phyloP scores from a whole-genome alignment of 306 rosid genomes.

The Amphicarpaea edgeworthii region DNA sequence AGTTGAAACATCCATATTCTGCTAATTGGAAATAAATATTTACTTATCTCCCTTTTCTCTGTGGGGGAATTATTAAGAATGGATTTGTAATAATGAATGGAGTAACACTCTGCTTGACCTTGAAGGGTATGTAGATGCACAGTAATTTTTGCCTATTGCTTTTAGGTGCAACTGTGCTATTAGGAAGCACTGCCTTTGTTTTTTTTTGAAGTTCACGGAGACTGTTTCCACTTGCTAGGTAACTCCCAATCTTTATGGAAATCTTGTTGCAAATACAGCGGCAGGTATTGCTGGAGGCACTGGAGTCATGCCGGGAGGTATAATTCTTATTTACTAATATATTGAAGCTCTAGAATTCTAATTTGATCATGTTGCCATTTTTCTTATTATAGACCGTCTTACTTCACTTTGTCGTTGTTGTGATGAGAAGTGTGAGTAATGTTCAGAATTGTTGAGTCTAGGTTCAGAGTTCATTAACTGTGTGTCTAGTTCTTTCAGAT shows the following conservation, averaged over 20 bases:
- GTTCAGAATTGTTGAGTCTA: constrained; percentile 13
- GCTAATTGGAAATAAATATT: constrained; percentile 1
- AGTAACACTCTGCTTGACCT: not conserved
- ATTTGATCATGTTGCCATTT: constrained; percentile 25
- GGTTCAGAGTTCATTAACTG: constrained; percentile 3
- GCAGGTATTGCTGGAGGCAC: constrained; percentile 99
- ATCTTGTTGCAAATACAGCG: constrained; percentile 94
- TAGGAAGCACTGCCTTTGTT: not conserved
- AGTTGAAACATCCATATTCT: constrained; percentile 1
- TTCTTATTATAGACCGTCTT: not conserved
- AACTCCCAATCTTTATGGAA: constrained; percentile 97
- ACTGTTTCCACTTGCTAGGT: constrained; percentile 65
- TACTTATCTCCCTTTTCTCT: not conserved
- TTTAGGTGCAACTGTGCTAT: constrained; percentile 17
- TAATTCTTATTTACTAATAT: not conserved
- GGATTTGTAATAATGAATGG: not conserved
- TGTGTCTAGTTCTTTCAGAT: constrained; percentile 8
- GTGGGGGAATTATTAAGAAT: constrained; percentile 2
- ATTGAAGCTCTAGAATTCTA: constrained; percentile 28
- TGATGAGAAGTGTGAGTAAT: constrained; percentile 12
- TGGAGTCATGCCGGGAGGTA: constrained; percentile 99
- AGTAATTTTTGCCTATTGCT: not conserved
- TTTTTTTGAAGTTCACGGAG: constrained; percentile 29
- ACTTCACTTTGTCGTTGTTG: constrained; percentile 3
- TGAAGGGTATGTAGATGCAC: not conserved